phyloP scores from a whole-genome alignment of 805 yeast genomes.

The Yarrowia sp. region DNA sequence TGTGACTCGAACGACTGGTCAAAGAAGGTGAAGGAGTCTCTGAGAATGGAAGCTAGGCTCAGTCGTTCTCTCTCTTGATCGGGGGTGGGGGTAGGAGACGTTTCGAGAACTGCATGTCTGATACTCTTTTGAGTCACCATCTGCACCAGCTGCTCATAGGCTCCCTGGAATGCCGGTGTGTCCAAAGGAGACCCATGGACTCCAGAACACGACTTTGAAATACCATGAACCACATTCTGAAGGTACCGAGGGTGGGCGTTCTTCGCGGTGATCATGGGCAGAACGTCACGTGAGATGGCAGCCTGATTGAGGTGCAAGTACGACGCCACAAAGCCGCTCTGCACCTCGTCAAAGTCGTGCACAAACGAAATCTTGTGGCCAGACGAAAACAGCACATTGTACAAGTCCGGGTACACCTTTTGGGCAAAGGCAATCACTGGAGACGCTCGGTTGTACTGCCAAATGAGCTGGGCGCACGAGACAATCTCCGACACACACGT shows the following conservation, averaged over 20 bases:
- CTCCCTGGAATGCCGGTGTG: slow-evolving; percentile 1
- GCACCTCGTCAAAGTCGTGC: slow-evolving; percentile 24
- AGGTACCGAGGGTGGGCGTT: slow-evolving; percentile 22
- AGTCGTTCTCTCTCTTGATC: slow-evolving; percentile 24
- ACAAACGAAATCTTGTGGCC: slow-evolving; percentile 27
- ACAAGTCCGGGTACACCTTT: slow-evolving; percentile 22
- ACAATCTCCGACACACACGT: slow-evolving; percentile 35
- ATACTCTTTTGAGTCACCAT: slow-evolving; percentile 28
- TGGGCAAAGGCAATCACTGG: slow-evolving; percentile 26
- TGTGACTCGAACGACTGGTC: slow-evolving; percentile 40
- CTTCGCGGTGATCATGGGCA: slow-evolving; percentile 19
- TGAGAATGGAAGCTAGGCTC: slow-evolving; percentile 8
- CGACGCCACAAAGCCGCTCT: slow-evolving; percentile 25
- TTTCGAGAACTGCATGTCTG: slow-evolving; percentile 20
- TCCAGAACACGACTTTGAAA: slow-evolving; percentile 26
- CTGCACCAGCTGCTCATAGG: slow-evolving; percentile 18
- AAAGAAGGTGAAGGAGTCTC: slow-evolving; percentile 41
- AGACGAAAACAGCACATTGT: slow-evolving; percentile 20
- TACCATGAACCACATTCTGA: slow-evolving; percentile 28
- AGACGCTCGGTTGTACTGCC: slow-evolving; percentile 21
- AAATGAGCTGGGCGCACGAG: slow-evolving; percentile 31
- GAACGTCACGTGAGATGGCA: slow-evolving; percentile 9
- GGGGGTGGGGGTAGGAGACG: neutral
- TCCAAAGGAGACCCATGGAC: slow-evolving; percentile 28
- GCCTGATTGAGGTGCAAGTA: slow-evolving; percentile 27